Conservation (phyloP, 768 basidiomycete species). For the Lactifluus rugatus region DNA sequence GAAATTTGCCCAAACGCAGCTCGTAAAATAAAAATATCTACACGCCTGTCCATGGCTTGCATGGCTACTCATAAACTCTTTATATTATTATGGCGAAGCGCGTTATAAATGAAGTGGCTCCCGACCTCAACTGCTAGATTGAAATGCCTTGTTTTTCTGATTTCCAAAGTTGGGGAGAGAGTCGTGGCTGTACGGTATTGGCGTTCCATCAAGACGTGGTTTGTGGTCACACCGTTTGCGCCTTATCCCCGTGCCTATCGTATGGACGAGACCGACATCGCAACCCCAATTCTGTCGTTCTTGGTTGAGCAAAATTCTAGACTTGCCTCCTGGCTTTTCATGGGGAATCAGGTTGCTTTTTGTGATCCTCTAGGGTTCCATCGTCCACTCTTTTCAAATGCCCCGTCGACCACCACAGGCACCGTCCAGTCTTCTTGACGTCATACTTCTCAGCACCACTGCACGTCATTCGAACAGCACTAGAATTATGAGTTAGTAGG, state of each 20-base stretch:
- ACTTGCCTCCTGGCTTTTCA: neutral
- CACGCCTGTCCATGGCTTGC: neutral
- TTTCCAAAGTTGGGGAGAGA: neutral
- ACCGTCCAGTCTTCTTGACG: constrained; percentile 3
- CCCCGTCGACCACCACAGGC: neutral
- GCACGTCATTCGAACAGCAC: constrained; percentile 5
- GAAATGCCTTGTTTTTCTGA: neutral
- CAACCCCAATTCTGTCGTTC: constrained; percentile 11
- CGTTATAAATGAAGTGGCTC: neutral
- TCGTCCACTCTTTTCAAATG: neutral
- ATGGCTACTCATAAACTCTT: neutral
- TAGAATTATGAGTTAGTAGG: neutral
- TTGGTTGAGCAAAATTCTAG: constrained; percentile 3
- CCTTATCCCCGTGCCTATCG: neutral
- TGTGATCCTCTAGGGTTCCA: neutral
- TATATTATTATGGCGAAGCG: neutral
- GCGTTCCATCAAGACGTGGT: neutral
- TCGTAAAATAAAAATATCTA: neutral
- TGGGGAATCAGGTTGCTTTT: neutral
- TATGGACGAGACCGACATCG: neutral
- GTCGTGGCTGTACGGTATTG: constrained; percentile 7
- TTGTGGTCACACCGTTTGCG: neutral
- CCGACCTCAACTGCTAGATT: constrained; percentile 11
- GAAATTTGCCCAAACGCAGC: neutral
- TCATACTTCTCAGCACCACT: constrained; percentile 10